Conservation (phyloP, 2,329 filamentous ascomycete genomes). For the Aspergillus carbonarius region DNA sequence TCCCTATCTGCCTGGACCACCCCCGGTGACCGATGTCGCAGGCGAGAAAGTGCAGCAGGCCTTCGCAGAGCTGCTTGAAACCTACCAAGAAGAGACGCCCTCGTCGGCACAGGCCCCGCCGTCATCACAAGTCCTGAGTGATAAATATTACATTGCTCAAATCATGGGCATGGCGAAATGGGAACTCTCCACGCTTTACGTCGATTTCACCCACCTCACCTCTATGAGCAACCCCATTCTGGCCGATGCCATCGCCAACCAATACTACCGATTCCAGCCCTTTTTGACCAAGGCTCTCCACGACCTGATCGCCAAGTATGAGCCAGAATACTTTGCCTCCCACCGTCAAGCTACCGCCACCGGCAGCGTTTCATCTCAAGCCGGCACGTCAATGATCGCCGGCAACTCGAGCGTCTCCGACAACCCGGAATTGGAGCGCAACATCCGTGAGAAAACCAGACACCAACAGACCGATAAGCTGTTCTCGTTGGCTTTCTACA, state of each 20-base stretch:
- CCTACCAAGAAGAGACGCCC: constrained; percentile 57
- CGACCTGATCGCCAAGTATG: constrained; percentile 90
- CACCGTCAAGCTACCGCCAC: constrained; percentile 68
- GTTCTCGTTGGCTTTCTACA: constrained; percentile 91
- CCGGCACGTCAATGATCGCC: constrained; percentile 63
- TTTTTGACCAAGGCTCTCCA: constrained; percentile 87
- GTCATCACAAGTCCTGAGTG: constrained; percentile 55
- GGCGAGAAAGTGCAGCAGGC: constrained; percentile 62
- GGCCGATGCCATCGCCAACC: constrained; percentile 79
- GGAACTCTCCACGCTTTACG: constrained; percentile 64
- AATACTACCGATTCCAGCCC: constrained; percentile 93
- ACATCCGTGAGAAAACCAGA: constrained; percentile 68
- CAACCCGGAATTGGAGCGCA: constrained; percentile 50
- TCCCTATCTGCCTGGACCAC: constrained; percentile 54
- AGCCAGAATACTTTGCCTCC: constrained; percentile 88
- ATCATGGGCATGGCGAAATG: constrained; percentile 63
- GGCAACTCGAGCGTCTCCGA: constrained; percentile 64
- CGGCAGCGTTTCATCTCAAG: constrained; percentile 65
- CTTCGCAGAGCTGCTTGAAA: constrained; percentile 65
- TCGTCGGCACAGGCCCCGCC: constrained; percentile 54
- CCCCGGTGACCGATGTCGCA: constrained; percentile 59
- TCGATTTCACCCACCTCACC: constrained; percentile 74
- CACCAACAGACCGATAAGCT: constrained; percentile 97
- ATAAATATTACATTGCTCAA: constrained; percentile 67
- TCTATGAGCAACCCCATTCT: constrained; percentile 75